Evolutionary conservation across 2,329 filamentous ascomycete species (phyloP), one percentile per base, ranked within the genome.

Genomic region (Trichophyton verrucosum): DNA sequence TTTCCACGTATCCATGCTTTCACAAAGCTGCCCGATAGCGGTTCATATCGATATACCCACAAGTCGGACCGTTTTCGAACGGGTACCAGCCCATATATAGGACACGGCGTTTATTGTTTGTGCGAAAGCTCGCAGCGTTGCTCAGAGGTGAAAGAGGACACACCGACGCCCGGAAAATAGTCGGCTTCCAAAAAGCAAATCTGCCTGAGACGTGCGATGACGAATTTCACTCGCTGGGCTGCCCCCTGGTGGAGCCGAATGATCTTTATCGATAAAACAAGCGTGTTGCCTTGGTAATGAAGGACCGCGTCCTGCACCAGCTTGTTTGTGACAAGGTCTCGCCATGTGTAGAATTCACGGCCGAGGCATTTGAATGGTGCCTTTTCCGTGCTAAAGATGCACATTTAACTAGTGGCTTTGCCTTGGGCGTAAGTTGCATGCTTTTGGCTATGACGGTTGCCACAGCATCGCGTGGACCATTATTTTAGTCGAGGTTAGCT

Each of bases 1-100:
- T 17, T 53, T 61, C 57, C 62, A 63, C 62, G 62, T 63, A 61
- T 60, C 60, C 62, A 63, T 63, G 8, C 38, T 20, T 46, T 36
- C 33, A 59, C 55, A 13, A 17, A 30, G 27, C 27, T 30, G 49
- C 22, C 49, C 22, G 15, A 53, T 17, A 38, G 9, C 33, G 22
- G 49, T 30, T 27, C 27, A 53, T 17, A 53, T 30, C n/a, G 49
- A 53, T 20, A 13, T 53, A 8, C 11, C 24, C 49, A 30, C 24
- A 30, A 30, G 3, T 17, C 27, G 22, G 22, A 27, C 11, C 9
- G 9, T 47, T 47, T 47, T 47, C 11, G 44, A 22, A 20, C n/a
- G n/a, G 20, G 20, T 24, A 20, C 44, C 17, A 24, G 44, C 9
- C 20, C 9, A 47, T 20, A 24, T 22, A 47, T 47, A 47, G n/a